These are phyloP conservation scores for Halocafeteria seosinensis DNA, from an alignment of 108 stramenopile genomes.

Conservation along the genomic window DNA sequence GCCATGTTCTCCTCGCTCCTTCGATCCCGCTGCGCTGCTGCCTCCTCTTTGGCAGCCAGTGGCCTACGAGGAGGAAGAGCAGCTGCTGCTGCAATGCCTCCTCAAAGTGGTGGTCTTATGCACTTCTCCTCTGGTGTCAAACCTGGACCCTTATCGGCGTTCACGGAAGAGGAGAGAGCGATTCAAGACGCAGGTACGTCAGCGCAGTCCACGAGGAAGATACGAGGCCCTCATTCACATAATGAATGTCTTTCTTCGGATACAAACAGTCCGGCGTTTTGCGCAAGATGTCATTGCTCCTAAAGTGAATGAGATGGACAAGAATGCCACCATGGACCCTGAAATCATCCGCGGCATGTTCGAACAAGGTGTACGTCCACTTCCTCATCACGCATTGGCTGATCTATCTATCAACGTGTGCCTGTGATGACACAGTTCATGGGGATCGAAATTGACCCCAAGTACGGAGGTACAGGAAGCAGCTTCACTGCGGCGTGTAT, in stretches of 20 bases:
- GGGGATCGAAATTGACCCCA: slow-evolving; percentile 43
- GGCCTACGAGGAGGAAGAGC: too few relatives aligned
- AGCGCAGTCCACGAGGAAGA: background rate
- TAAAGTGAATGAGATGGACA: slow-evolving; percentile 68
- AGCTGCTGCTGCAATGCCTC: too few relatives aligned
- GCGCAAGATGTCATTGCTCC: slow-evolving; percentile 35
- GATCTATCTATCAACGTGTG: background rate
- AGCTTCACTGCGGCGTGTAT: slow-evolving; percentile 67
- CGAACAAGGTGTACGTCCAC: slow-evolving; percentile 56
- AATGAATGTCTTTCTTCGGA: background rate
- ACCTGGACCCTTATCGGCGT: background rate
- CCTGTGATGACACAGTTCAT: slow-evolving; percentile 2
- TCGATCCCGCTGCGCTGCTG: too few relatives aligned
- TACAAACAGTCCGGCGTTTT: slow-evolving; percentile 18
- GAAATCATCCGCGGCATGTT: slow-evolving; percentile 52
- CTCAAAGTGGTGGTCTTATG: too few relatives aligned
- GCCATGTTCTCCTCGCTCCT: too few relatives aligned
- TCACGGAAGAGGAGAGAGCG: background rate
- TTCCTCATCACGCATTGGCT: background rate
- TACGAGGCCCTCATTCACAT: too few relatives aligned
- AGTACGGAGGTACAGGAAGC: slow-evolving; percentile 59
- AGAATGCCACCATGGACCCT: slow-evolving; percentile 42
- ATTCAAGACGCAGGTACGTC: background rate
- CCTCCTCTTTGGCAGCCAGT: too few relatives aligned
- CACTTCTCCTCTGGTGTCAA: too few relatives aligned